phyloP scores from a whole-genome alignment of 345 rosid genomes.

The Euclidium syriacum region DNA sequence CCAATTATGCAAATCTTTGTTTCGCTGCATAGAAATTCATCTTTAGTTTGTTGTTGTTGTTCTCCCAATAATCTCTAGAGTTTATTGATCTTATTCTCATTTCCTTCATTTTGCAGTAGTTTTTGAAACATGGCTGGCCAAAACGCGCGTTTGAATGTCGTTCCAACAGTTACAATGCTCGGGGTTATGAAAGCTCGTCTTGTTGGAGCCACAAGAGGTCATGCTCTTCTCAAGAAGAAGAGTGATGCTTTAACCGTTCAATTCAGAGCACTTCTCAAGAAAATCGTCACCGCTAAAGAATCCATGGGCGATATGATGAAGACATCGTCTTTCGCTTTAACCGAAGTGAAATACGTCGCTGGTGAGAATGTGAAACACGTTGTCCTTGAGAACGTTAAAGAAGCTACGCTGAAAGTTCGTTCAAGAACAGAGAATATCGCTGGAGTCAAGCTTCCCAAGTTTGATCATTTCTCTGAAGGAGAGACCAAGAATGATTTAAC shows the following conservation, averaged over 20 bases:
- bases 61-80: background rate
- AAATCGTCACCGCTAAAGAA: conserved; percentile 73
- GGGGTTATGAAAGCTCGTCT: conserved; percentile 77
- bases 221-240: conserved; percentile 94
- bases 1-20: background rate
- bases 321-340: conserved; percentile 69
- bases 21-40: background rate
- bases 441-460: conserved; percentile 88
- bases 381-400: conserved; percentile 80
- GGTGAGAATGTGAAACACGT: conserved; percentile 81
- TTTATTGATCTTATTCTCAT: background rate
- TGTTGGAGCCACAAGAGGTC: conserved; percentile 90
- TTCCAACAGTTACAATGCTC: conserved; percentile 85
- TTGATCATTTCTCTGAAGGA: conserved; percentile 72
- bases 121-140: conserved; percentile 69
- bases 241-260: conserved; percentile 94
- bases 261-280: conserved; percentile 79
- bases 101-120: conserved; percentile 1
- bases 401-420: conserved; percentile 74
- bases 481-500: conserved; percentile 90
- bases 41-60: background rate
- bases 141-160: conserved; percentile 74
- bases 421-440: conserved; percentile 79
- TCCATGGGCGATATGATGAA: conserved; percentile 93
- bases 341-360: conserved; percentile 82